A percentile compares a stretch with the other conserved stretches of the same genome.
phyloP scores from a whole-genome alignment of 208 protist species.

The Crithidia acanthocephali region DNA sequence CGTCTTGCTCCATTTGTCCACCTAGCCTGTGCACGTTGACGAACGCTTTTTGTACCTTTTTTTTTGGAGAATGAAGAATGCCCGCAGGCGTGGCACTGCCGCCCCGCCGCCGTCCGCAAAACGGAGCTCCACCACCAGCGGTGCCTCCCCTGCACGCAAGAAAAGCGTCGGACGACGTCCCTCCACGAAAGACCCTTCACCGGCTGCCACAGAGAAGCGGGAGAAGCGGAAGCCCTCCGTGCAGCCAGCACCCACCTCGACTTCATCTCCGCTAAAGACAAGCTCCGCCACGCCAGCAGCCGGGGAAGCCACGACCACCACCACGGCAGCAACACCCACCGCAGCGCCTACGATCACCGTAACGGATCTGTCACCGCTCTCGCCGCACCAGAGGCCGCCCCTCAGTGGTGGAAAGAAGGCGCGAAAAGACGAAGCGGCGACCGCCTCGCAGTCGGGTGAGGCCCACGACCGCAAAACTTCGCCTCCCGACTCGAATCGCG shows the following conservation, averaged over 20 bases:
- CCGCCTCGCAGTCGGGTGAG: not conserved
- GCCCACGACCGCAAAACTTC: not conserved
- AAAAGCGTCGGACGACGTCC: not conserved
- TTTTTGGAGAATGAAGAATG: not conserved
- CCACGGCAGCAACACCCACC: not conserved
- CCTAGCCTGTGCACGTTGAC: no score
- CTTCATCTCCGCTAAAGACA: not conserved
- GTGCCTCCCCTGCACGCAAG: not conserved
- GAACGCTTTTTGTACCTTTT: no score
- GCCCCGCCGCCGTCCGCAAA: not conserved
- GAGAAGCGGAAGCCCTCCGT: not conserved
- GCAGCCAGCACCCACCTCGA: not conserved
- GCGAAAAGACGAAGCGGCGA: not conserved
- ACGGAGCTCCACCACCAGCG: not conserved
- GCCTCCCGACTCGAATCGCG: not conserved
- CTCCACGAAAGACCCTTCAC: not conserved
- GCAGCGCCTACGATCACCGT: no score
- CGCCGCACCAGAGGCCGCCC: not conserved
- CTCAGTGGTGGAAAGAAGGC: not conserved
- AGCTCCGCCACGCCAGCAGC: not conserved
- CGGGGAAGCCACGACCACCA: not conserved
- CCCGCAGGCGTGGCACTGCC: not conserved
- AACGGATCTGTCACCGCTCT: not conserved
- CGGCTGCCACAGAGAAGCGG: no score
- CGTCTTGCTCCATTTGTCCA: no score